Base-by-base conservation (phyloP, 192 early-diverging fungal species). In the Umbelopsis sp. region DNA sequence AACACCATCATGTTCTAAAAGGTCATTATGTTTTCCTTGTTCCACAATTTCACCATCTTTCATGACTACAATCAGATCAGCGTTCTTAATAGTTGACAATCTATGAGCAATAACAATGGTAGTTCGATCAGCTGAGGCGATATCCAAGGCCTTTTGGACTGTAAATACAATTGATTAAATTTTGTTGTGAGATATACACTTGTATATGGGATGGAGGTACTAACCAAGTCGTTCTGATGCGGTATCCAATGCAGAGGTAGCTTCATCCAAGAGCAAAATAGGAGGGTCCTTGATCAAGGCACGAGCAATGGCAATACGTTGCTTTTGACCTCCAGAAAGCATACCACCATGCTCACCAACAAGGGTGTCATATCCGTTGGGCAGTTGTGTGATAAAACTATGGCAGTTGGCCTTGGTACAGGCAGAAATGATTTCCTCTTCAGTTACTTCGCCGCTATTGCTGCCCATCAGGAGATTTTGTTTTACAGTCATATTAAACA, bases 271-370 rank as follows among this genome's bases (percentile, higher is more conserved):
- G 11, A 95, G 75, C 65, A 97, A 82, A 15, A 97, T 93, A 25
- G 74, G 77, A 7, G 95, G 94, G 77, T 95, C 88, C 73, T 92
- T 93, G 46, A 96, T 85, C 52, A 97, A 83, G 10, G 94, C 94
- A 22, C 95, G 86, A 27, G 96, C 94, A 84, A 98, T 97, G 61
- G 95, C 94, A 73, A 97, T 94, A 68, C 97, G 90, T 87, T 96
- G 95, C 78, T 96, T 96, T 75, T 96, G 95, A n/a, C 94, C 94
- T 46, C 94, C 95, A 48, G 89, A 92, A 20, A 96, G 73, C 61
- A 83, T 74, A 52, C 91, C 84, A 21, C 89, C 90, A 44, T 83
- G 76, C 72, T 95, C 93, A 69, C 96, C 96, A 27, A 96, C 92
- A 44, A 76, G 74, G 7, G 94, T 96, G 51, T 93, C 87, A 79